These are phyloP conservation scores for Fagopyrum esculentum DNA, from an alignment of 148 eudicot species.

Conservation along the genomic window DNA sequence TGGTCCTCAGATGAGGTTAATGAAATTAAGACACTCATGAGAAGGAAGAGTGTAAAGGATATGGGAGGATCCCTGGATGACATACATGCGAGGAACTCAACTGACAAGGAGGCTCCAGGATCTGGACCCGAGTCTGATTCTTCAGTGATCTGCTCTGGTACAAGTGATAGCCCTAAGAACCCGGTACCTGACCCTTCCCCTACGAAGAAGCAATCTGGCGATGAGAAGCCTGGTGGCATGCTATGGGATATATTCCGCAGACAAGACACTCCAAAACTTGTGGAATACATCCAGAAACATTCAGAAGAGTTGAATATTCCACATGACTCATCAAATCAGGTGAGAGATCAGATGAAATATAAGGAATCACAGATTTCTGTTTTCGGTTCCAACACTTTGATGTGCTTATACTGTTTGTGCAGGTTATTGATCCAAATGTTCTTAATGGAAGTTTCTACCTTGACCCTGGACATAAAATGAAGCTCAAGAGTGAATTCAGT, in stretches of 20 bases:
- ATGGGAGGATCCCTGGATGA: slow-evolving; percentile 21
- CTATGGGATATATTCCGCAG: slow-evolving; percentile 87
- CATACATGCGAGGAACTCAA: slow-evolving; percentile 25
- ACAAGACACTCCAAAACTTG: slow-evolving; percentile 75
- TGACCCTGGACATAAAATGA: slow-evolving; percentile 60
- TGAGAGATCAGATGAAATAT: slow-evolving; percentile 23
- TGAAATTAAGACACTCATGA: slow-evolving; percentile 40
- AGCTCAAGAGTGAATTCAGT: slow-evolving; percentile 85
- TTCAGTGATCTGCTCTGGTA: slow-evolving; percentile 49
- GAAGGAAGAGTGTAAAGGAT: slow-evolving; percentile 28
- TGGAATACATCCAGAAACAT: slow-evolving; percentile 58
- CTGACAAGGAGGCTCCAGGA: slow-evolving; percentile 20
- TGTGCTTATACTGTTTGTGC: slow-evolving; percentile 16
- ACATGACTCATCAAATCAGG: slow-evolving; percentile 31
- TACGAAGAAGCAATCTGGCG: slow-evolving; percentile 12
- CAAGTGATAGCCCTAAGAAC: slow-evolving; percentile 37
- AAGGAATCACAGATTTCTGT: neutral
- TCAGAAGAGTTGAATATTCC: slow-evolving; percentile 35
- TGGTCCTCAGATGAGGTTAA: slow-evolving; percentile 47
- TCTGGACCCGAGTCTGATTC: slow-evolving; percentile 59
- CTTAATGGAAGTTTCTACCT: slow-evolving; percentile 71
- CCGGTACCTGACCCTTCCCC: slow-evolving; percentile 21
- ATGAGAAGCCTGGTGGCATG: slow-evolving; percentile 33
- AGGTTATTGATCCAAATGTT: slow-evolving; percentile 65
- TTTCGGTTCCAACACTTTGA: neutral